Evolutionary conservation across 129 eudicot species (phyloP).

Genomic region (Kitagawia praeruptora): DNA sequence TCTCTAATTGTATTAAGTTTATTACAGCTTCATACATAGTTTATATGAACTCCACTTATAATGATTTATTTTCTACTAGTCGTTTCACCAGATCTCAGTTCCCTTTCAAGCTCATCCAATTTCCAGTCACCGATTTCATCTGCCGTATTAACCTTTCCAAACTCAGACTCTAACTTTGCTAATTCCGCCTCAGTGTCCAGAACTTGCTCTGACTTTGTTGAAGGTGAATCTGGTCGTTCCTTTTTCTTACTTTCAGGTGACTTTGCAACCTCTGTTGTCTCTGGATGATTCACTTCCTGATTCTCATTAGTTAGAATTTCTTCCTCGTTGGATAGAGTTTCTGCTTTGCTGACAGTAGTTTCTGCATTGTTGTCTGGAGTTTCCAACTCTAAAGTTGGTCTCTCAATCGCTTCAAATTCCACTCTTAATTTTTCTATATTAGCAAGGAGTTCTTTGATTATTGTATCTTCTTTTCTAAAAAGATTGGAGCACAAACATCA

Average conservation of each 20-base stretch:
- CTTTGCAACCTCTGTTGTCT: constrained; percentile 15
- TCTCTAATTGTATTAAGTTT: not conserved
- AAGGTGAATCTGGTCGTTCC: constrained; percentile 24
- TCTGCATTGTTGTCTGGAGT: constrained; percentile 39
- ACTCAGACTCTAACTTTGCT: constrained; percentile 80
- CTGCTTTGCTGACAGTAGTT: constrained; percentile 34
- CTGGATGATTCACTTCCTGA: constrained; percentile 27
- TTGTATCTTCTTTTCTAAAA: constrained; percentile 65
- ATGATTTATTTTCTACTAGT: not conserved
- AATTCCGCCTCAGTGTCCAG: constrained; percentile 69
- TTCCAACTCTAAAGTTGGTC: constrained; percentile 78
- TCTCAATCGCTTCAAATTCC: constrained; percentile 81
- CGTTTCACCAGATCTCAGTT: constrained; percentile 27
- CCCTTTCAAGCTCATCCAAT: constrained; percentile 89
- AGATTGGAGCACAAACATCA: constrained; percentile 5
- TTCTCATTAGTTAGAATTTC: constrained; percentile 32
- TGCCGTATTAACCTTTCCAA: constrained; percentile 70
- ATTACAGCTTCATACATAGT: not conserved
- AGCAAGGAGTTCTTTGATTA: constrained; percentile 68
- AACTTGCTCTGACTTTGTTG: constrained; percentile 36
- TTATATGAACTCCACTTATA: not conserved
- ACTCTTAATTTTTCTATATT: constrained; percentile 64
- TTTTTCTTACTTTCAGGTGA: constrained; percentile 23
- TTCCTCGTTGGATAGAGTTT: constrained; percentile 34
- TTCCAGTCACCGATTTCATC: constrained; percentile 94